Percentiles rank a stretch among this genome's conserved stretches.
phyloP scores from a whole-genome alignment of 2,329 filamentous ascomycete genomes.

The Dactylellina sp. region DNA sequence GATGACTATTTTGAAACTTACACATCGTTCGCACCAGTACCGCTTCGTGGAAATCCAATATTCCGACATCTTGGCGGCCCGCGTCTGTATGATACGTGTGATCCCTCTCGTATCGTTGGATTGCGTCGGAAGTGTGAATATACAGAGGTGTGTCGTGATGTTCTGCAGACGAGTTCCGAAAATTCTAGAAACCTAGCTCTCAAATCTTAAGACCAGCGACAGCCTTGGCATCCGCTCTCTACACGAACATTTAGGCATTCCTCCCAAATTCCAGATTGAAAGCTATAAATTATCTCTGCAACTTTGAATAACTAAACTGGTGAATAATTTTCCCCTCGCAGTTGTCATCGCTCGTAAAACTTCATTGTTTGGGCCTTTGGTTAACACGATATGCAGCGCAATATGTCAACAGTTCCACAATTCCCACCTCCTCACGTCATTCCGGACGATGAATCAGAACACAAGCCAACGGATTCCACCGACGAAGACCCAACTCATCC shows the following conservation, averaged over 20 bases:
- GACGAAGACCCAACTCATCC: slow-evolving; percentile 12
- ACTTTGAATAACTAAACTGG: no score
- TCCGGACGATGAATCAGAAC: slow-evolving; percentile 21
- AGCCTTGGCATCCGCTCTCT: slow-evolving; percentile 27
- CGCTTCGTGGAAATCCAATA: slow-evolving; percentile 98
- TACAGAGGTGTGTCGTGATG: slow-evolving; percentile 8
- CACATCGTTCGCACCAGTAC: slow-evolving; percentile 98
- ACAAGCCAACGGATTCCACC: neutral
- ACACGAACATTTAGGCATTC: neutral
- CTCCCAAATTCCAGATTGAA: no score
- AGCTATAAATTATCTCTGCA: no score
- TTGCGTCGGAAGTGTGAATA: neutral
- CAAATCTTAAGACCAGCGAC: slow-evolving; percentile 10
- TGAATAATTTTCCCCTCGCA: neutral
- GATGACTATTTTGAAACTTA: slow-evolving; percentile 17
- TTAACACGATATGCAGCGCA: neutral
- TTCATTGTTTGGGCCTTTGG: neutral
- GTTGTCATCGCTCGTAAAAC: neutral
- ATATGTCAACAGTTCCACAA: slow-evolving; percentile 42
- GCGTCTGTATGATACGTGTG: neutral
- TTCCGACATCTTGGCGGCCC: slow-evolving; percentile 77
- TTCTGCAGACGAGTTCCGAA: slow-evolving; percentile 35
- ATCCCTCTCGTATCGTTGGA: neutral
- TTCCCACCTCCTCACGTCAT: slow-evolving; percentile 35
- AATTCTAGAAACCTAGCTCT: slow-evolving; percentile 25